Base-by-base conservation (phyloP, 1,284 basidiomycete species). In the Sporisorium graminicola region DNA sequence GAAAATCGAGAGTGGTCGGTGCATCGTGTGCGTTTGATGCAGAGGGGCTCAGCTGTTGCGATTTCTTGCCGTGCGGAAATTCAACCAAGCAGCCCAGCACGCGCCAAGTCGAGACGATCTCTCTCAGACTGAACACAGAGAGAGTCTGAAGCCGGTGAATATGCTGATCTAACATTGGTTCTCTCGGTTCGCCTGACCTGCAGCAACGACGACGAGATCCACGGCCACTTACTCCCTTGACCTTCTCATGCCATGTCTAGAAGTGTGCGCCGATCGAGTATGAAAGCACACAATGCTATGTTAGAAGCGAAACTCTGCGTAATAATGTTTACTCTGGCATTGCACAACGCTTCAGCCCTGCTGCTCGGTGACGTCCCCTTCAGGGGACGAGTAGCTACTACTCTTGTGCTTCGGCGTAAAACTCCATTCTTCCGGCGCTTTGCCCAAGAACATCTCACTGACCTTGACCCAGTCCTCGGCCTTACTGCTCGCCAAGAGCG, bases 381-480 rank as follows among this genome's bases (percentile, higher is more conserved):
- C 72, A 1, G 31, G 26, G 22, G 59, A 57, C 31, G 63, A 60
- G 46, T 75, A 75, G 26, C 59, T 60, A 33, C 64, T 70, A 54
- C 73, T 75, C 58, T 75, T 75, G 43, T 75, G 73, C 37, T 75
- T 75, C 5, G 73, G 92, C 7, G 88, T 88, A 86, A 93, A 94
- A 6, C 87, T 86, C 78, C 81, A 86, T 24, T 78, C 67, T 27
- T 91, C 90, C 0, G 91, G 91, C 1, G 89, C 88, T 50, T 90
- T 90, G 2, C 93, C 93, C 14, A 92, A 88, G 90, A 94, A 98
- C 93, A 98, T 95, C 86, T 97, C 94, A 0, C 92, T 93, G 35
- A 99, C 91, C 86, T 91, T 94, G 58, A 98, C 92, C 96, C 96
- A 99, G 85, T 98, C 94, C n/a, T 89, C 88, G 71, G 92, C 91